Evolutionary conservation across 192 early-diverging fungal genomes (phyloP), one percentile per base, ranked within the genome.

Genomic region (Mortierella antarctica): DNA sequence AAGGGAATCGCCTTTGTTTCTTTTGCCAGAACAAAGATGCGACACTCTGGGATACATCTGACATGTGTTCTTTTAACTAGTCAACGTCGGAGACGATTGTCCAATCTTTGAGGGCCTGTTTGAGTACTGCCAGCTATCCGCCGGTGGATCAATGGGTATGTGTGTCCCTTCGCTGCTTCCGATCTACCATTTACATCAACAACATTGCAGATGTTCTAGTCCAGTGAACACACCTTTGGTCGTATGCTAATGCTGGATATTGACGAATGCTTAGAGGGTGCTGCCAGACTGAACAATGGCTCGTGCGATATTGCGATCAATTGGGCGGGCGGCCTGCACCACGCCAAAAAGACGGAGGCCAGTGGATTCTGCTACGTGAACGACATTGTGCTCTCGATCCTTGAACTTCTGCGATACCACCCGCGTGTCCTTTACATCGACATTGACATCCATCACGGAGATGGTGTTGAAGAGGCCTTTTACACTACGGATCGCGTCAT

Each of bases 401-500:
- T 98, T 58, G 96, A 99, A 65, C 82, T 99, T 54, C 75, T 99
- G 73, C 83, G 94, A 62, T 90, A 91, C 70, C 92, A 96, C 63
- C 93, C 94, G 63, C 92, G 97, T 7, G 96, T 99, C 4, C 85
- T 99, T 6, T 99, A 99, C 78, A 95, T 97, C 63, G 98, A 99
- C 80, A 98, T 98, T 76, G 98, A 99, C 80, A 95, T 98, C 8
- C 98, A 99, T 83, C 98, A 99, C 72, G 98, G 98, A 44, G 98
- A 99, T 77, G 98, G 98, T 49, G 98, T 99, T 18, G 96, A 99
- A 75, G 97, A 98, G 76, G 98, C 98, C 15, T 99, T 99, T 73
- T 99, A 98, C 75, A 93, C 93, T n/a, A 98, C 97, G 9, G 98
- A 99, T 71, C 92, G 98, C 41, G 98, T 99, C 9, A 99, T 99